phyloP scores from a whole-genome alignment of 2,329 filamentous ascomycete species.

The Exophiala xenobiotica region DNA sequence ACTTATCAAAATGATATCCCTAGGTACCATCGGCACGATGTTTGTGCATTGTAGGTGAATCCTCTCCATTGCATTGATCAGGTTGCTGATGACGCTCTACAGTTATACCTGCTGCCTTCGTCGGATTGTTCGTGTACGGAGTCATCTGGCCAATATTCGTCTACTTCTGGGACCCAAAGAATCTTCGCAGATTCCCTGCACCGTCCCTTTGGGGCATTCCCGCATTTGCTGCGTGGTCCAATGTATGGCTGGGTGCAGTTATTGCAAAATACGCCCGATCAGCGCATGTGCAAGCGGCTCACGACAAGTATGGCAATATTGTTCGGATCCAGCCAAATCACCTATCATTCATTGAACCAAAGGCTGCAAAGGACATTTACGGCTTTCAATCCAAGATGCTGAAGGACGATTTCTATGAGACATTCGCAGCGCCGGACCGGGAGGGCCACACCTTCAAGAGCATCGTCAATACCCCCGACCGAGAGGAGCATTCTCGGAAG shows the following conservation, averaged over 20 bases:
- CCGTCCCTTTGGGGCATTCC: not conserved
- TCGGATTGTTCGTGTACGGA: too few relatives aligned
- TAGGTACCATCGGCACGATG: too few relatives aligned
- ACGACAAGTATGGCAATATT: not conserved
- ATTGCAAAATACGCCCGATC: not conserved
- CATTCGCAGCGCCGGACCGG: not conserved
- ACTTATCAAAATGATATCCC: too few relatives aligned
- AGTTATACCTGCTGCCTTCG: too few relatives aligned
- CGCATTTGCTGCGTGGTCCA: not conserved
- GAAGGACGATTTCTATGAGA: not conserved
- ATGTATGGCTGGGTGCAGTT: not conserved
- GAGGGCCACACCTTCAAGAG: not conserved
- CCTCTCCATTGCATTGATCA: too few relatives aligned
- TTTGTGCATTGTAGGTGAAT: too few relatives aligned
- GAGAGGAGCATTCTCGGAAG: not conserved
- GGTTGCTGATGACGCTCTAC: too few relatives aligned
- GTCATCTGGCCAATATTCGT: not conserved
- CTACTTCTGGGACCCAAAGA: constrained; percentile 1
- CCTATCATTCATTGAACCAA: not conserved
- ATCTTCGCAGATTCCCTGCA: not conserved
- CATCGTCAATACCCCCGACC: not conserved
- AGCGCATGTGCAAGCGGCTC: not conserved
- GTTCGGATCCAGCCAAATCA: not conserved
- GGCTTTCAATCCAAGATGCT: not conserved
- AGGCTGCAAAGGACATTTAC: not conserved